Conservation (phyloP, 306 rosid species). For the Castanea crenata region DNA sequence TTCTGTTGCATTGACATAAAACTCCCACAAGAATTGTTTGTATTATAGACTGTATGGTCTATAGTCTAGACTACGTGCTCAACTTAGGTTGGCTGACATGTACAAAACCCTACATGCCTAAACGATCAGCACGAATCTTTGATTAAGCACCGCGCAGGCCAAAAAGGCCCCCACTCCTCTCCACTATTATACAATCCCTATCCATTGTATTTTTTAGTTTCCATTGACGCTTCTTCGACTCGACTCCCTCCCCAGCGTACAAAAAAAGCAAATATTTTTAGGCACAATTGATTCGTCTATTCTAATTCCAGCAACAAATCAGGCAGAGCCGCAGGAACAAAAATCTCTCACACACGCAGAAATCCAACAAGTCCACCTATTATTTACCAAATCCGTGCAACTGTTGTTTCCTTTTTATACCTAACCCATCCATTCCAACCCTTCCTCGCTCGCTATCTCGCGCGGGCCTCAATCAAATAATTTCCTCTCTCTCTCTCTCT, state of each 20-base stretch:
- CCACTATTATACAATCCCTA: neutral
- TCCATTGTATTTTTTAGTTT: neutral
- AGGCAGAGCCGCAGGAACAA: slow-evolving; percentile 24
- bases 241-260: slow-evolving; percentile 8
- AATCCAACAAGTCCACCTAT: slow-evolving; percentile 5
- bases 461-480: neutral
- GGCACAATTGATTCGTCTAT: neutral
- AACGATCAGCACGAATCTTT: too few relatives aligned
- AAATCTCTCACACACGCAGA: neutral
- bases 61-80: too few relatives aligned
- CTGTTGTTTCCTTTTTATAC: neutral
- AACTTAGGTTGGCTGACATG: too few relatives aligned
- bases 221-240: neutral
- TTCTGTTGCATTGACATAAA: too few relatives aligned
- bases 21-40: too few relatives aligned
- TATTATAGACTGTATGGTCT: too few relatives aligned
- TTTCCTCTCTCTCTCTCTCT: neutral
- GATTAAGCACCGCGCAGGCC: too few relatives aligned
- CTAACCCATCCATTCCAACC: neutral
- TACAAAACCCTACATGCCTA: too few relatives aligned
- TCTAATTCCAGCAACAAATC: slow-evolving; percentile 7
- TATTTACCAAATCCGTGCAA: too few relatives aligned
- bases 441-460: neutral
- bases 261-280: slow-evolving; percentile 28
- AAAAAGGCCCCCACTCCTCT: too few relatives aligned